Percentiles rank a stretch among this genome's conserved stretches.
phyloP scores from a whole-genome alignment of 495 filamentous ascomycete genomes.

The Xylaria intraflava region DNA sequence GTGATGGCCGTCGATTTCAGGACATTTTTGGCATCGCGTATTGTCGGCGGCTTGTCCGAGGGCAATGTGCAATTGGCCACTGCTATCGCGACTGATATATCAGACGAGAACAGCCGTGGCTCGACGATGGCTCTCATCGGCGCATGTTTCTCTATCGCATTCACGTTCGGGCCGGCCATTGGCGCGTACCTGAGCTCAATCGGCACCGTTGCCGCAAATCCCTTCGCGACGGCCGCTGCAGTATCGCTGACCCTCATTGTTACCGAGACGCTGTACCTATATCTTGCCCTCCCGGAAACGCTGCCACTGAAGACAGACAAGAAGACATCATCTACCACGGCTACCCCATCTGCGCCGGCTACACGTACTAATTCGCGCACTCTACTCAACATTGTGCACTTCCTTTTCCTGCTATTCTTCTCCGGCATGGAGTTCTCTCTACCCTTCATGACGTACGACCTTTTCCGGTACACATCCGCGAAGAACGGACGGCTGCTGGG shows the following conservation, averaged over 20 bases:
- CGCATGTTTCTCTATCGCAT: conserved; percentile 93
- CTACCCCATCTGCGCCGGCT: conserved; percentile 12
- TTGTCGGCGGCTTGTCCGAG: conserved; percentile 91
- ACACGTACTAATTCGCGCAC: conserved; percentile 70
- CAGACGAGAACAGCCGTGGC: conserved; percentile 69
- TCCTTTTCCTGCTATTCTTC: conserved; percentile 92
- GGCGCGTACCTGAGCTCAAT: conserved; percentile 76
- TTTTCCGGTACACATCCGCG: conserved; percentile 72
- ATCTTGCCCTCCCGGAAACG: conserved; percentile 81
- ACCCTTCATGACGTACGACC: conserved; percentile 92
- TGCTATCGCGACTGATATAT: conserved; percentile 95
- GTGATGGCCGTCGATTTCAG: conserved; percentile 87
- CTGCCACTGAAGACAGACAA: conserved; percentile 49
- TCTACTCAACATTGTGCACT: conserved; percentile 79
- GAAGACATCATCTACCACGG: conserved; percentile 16
- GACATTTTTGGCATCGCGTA: conserved; percentile 84
- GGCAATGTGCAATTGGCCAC: conserved; percentile 96
- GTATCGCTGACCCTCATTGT: conserved; percentile 79
- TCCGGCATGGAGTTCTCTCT: conserved; percentile 95
- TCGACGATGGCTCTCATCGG: conserved; percentile 94
- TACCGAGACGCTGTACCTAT: conserved; percentile 83
- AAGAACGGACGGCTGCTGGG: conserved; percentile 85
- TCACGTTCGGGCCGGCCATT: conserved; percentile 89
- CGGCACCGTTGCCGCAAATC: conserved; percentile 73
- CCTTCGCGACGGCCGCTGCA: conserved; percentile 83